These are phyloP conservation scores for Nannochloropsis oceanica DNA, from an alignment of 108 stramenopile genomes.

Conservation along the genomic window DNA sequence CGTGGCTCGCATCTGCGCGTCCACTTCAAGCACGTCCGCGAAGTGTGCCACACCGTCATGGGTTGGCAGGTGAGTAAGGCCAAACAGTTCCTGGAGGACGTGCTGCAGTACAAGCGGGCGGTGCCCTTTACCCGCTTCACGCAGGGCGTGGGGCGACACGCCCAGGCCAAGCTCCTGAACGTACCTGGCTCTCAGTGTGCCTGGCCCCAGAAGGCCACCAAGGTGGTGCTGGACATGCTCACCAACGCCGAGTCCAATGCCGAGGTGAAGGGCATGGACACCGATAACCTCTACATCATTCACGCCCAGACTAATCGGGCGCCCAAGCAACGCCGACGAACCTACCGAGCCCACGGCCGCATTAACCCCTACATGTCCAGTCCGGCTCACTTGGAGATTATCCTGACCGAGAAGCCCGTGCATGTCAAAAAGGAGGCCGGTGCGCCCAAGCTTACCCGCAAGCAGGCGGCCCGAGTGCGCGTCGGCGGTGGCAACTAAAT, in stretches of 20 bases:
- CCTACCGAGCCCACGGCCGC: conserved; percentile 97
- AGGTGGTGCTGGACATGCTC: conserved; percentile 80
- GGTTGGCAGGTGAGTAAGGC: conserved; percentile 81
- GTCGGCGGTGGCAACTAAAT: background rate
- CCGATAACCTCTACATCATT: conserved; percentile 61
- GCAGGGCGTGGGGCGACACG: conserved; percentile 92
- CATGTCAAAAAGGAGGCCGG: conserved; percentile 29
- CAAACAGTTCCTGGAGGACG: conserved; percentile 63
- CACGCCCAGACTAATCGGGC: conserved; percentile 93
- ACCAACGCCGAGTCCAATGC: conserved; percentile 93
- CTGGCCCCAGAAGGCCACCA: conserved; percentile 96
- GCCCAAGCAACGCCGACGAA: conserved; percentile 87
- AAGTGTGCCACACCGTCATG: conserved; percentile 68
- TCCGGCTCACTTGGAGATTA: conserved; percentile 97
- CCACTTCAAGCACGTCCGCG: conserved; percentile 99
- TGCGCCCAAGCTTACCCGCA: conserved; percentile 29
- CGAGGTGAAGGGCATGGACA: conserved; percentile 75
- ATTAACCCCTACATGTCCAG: conserved; percentile 93
- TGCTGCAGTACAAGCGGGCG: conserved; percentile 78
- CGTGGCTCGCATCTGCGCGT: conserved; percentile 88
- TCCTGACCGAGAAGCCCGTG: conserved; percentile 56
- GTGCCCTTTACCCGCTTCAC: conserved; percentile 92
- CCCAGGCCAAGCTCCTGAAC: conserved; percentile 56
- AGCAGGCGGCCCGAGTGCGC: conserved; percentile 34
- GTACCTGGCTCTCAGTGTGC: conserved; percentile 82